Evolutionary conservation across 2,329 filamentous ascomycete species (phyloP).

Genomic region (Penicillium olsonii): DNA sequence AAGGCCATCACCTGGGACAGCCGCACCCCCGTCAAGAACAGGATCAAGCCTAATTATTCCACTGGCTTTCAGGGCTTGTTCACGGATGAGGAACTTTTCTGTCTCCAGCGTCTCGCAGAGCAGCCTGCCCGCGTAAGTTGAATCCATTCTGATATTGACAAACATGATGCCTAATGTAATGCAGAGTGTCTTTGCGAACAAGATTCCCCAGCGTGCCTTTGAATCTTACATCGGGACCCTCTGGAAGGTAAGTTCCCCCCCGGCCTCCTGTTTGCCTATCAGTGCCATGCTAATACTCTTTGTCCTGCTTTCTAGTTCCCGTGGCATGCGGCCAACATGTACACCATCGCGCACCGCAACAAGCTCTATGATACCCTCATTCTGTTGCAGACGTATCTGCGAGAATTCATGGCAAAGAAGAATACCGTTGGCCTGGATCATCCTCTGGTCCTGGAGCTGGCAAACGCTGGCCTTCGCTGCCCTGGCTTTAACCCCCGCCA

Average conservation of each 20-base stretch:
- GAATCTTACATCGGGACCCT: constrained; percentile 55
- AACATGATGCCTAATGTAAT: not conserved
- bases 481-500: constrained; percentile 48
- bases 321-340: constrained; percentile 48
- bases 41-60: constrained; percentile 46
- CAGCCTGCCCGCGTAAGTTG: constrained; percentile 51
- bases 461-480: constrained; percentile 44
- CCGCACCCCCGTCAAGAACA: constrained; percentile 35
- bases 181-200: constrained; percentile 53
- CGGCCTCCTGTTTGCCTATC: not conserved
- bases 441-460: constrained; percentile 41
- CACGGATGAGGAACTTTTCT: constrained; percentile 52
- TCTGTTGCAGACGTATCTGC: too few relatives aligned
- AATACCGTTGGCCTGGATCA: constrained; percentile 42
- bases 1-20: constrained; percentile 51
- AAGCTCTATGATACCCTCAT: constrained; percentile 49
- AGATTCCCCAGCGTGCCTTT: constrained; percentile 55
- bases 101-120: constrained; percentile 50
- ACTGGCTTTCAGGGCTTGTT: constrained; percentile 55
- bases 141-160: not conserved
- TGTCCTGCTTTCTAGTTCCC: constrained; percentile 45
- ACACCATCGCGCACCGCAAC: constrained; percentile 51
- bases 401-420: too few relatives aligned
- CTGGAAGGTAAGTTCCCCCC: constrained; percentile 44
- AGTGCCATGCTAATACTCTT: constrained; percentile 4